A percentile compares a stretch with the other conserved stretches of the same genome.
Conservation (phyloP, 176 grass and related monocot genomes). For the Oropetium thomaeum region DNA sequence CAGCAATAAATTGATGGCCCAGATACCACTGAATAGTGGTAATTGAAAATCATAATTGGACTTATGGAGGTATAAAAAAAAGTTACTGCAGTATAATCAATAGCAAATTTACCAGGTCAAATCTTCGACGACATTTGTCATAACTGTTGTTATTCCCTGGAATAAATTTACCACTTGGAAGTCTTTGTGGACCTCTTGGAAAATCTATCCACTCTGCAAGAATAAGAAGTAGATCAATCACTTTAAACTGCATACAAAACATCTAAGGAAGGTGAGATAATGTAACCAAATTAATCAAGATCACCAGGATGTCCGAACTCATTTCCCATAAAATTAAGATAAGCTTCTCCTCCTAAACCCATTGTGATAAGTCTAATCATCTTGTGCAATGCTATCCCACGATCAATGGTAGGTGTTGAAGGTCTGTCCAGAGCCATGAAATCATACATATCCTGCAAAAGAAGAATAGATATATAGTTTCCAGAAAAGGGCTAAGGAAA, state of each 20-base stretch:
- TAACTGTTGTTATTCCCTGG: slow-evolving; percentile 82
- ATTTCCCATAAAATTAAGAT: slow-evolving; percentile 99
- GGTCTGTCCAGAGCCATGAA: slow-evolving; percentile 89
- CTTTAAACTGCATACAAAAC: background rate
- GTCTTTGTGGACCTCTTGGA: slow-evolving; percentile 61
- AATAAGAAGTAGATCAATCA: slow-evolving; percentile 26
- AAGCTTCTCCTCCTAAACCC: slow-evolving; percentile 91
- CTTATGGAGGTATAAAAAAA: background rate
- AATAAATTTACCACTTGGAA: slow-evolving; percentile 67
- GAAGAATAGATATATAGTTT: slow-evolving; percentile 16
- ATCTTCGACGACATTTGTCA: slow-evolving; percentile 88
- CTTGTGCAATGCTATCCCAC: slow-evolving; percentile 97
- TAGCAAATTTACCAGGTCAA: slow-evolving; percentile 69
- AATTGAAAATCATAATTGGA: slow-evolving; percentile 14
- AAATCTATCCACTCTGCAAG: slow-evolving; percentile 92
- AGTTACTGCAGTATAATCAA: background rate
- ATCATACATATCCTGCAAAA: slow-evolving; percentile 94
- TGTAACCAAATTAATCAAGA: slow-evolving; percentile 10
- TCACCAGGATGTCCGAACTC: slow-evolving; percentile 98
- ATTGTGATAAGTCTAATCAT: slow-evolving; percentile 99
- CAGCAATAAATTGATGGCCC: background rate
- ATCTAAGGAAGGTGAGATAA: background rate
- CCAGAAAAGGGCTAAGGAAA: background rate
- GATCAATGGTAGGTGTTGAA: slow-evolving; percentile 91
- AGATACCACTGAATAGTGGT: slow-evolving; percentile 5